Conservation (phyloP, 768 basidiomycete genomes). For the Xerocomus spinulosus region DNA sequence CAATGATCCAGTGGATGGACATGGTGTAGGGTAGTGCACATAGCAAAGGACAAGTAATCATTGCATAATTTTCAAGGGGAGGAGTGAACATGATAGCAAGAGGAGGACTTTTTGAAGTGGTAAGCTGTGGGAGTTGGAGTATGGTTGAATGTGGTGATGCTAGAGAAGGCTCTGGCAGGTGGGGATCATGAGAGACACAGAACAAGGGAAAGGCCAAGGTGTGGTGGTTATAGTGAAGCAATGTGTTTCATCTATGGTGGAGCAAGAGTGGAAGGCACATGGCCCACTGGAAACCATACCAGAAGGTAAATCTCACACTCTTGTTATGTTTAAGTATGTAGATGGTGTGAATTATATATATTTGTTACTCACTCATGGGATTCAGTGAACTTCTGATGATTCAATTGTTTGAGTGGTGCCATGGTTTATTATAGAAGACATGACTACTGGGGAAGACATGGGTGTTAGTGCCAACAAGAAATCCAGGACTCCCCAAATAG, state of each 20-base stretch:
- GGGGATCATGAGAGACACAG: not conserved
- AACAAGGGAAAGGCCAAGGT: slow-evolving; percentile 3
- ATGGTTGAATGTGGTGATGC: slow-evolving; percentile 39
- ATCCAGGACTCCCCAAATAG: too few species aligned
- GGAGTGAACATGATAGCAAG: slow-evolving; percentile 59
- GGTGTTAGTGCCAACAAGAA: too few species aligned
- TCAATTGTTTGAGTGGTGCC: too few species aligned
- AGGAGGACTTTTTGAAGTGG: slow-evolving; percentile 84
- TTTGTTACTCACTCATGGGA: too few species aligned
- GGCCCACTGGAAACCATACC: not conserved
- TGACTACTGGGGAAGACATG: too few species aligned
- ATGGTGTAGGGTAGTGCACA: slow-evolving; percentile 43
- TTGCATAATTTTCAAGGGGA: slow-evolving; percentile 84
- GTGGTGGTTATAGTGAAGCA: slow-evolving; percentile 5
- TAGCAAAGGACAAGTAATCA: slow-evolving; percentile 53
- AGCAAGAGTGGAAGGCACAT: slow-evolving; percentile 2
- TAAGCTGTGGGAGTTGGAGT: slow-evolving; percentile 83
- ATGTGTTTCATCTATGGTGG: not conserved
- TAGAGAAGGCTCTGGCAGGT: not conserved
- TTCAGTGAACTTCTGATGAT: too few species aligned
- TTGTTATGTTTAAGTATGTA: too few species aligned
- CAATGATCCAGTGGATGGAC: slow-evolving; percentile 82
- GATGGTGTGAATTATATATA: too few species aligned
- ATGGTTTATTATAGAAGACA: too few species aligned
- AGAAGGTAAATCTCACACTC: not conserved